These are phyloP conservation scores for Canavalia ensiformis DNA, from an alignment of 306 rosid species.

Conservation along the genomic window DNA sequence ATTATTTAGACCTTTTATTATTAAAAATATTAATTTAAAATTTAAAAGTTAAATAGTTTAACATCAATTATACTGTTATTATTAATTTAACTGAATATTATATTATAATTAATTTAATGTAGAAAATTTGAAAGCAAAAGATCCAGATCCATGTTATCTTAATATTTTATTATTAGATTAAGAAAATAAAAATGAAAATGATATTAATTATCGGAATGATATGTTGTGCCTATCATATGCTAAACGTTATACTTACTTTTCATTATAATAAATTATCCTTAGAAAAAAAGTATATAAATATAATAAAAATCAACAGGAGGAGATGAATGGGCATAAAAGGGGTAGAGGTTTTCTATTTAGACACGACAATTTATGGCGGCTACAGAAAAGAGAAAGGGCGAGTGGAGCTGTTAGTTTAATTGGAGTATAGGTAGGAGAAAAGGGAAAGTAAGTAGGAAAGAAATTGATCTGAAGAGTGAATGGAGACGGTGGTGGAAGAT, in stretches of 20 bases:
- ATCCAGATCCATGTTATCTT: no score
- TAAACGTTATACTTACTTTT: not conserved
- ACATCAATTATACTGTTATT: no score
- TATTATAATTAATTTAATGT: no score
- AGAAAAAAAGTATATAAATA: not conserved
- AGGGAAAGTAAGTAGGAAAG: not conserved
- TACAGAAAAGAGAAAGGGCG: not conserved
- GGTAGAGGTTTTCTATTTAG: slow-evolving; percentile 9
- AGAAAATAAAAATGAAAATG: not conserved
- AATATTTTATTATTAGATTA: no score
- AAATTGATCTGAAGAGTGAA: not conserved
- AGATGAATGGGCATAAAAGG: not conserved
- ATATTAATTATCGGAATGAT: no score
- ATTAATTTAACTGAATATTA: no score
- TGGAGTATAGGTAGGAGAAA: not conserved
- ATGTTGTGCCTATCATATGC: no score
- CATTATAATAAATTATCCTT: not conserved
- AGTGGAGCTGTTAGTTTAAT: not conserved
- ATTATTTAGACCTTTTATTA: no score
- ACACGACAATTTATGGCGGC: slow-evolving; percentile 20
- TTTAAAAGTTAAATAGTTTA: no score
- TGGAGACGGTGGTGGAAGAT: slow-evolving; percentile 77
- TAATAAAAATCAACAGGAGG: not conserved
- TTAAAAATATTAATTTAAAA: no score
- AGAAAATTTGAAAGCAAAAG: no score